Evolutionary conservation across 495 filamentous ascomycete genomes (phyloP), one percentile per base, ranked within the genome.

Genomic region (Entonaema liquescens): DNA sequence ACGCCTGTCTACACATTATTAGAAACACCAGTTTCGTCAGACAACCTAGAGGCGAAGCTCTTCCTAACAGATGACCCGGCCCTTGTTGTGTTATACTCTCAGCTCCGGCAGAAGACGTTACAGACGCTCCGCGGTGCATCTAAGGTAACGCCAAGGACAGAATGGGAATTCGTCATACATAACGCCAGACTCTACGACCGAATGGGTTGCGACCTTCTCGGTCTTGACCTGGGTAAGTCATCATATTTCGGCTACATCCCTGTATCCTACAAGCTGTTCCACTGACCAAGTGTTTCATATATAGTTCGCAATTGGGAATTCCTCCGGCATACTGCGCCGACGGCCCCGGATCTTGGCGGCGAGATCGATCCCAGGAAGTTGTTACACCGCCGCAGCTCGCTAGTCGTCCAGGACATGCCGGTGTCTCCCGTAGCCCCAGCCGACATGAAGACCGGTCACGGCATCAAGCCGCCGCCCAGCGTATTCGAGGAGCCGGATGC

Each of bases 171-270:
- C 72, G 88, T 99, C 4, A 78, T 97, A 26, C 92, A 96, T 71
- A 97, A 91, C 55, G 95, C 95, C 9, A 84, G 92, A 31, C 83
- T 97, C 4, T 97, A 98, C 72, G 90, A 93, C 76, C 89, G 96
- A 0, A 98, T 98, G 96, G 95, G 95, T 12, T 97, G 95, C 73
- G 95, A 97, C 76, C 73, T 97, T n/a, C 87, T 98, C 1, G 95
- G 96, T 11, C 81, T 99, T 11, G 93, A 97, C 71, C 77, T 95
- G 12, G 88, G 85, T 86, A 79, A 56, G 80, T 33, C 23, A 17
- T 40, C 9, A 35, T 44, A 49, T 17, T 31, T 11, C 26, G 23
- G 3, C 26, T 36, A 7, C 8, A 17, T 3, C 31, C 56, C 12
- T 35, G 21, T 64, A 12, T 38, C 50, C 1, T 47, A 29, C 25